Conservation (phyloP, 345 rosid species). For the Erysimum cheiranthoides region DNA sequence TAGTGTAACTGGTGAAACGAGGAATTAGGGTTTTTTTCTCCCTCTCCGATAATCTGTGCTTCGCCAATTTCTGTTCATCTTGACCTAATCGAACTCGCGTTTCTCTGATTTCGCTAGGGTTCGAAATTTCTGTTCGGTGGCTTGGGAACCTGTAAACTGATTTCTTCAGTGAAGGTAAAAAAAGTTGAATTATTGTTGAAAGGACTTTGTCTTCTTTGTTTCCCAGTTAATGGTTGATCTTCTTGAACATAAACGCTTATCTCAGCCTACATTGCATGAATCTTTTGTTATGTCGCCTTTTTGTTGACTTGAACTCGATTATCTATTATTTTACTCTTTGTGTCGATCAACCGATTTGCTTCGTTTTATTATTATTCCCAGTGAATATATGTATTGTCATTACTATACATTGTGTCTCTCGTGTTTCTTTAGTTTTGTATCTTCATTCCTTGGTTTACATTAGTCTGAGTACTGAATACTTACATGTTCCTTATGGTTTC, state of each 20-base stretch:
- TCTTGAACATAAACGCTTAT: not conserved
- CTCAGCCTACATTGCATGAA: constrained; percentile 8
- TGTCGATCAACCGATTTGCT: not conserved
- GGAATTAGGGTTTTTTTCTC: constrained; percentile 37
- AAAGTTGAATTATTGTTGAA: not conserved
- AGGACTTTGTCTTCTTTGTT: constrained; percentile 4
- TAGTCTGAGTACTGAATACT: not conserved
- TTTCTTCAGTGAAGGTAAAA: constrained; percentile 28
- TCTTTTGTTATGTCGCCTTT: not conserved
- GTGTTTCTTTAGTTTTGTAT: no score
- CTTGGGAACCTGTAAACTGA: constrained; percentile 6
- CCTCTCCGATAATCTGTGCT: constrained; percentile 15
- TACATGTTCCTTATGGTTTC: not conserved
- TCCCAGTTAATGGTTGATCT: constrained; percentile 3
- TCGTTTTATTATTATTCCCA: no score
- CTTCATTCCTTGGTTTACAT: no score
- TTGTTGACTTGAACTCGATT: not conserved
- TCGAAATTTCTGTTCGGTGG: constrained; percentile 1
- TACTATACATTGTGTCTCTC: no score
- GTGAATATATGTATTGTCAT: no score
- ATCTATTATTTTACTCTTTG: not conserved
- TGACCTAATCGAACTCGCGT: constrained; percentile 18
- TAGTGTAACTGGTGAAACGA: constrained; percentile 27
- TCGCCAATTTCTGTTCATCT: not conserved
- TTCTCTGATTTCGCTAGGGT: constrained; percentile 14